Percentiles rank a stretch among this genome's conserved stretches.
Conservation (phyloP, 1,284 basidiomycete genomes). For the Cryptococcus sp. region DNA sequence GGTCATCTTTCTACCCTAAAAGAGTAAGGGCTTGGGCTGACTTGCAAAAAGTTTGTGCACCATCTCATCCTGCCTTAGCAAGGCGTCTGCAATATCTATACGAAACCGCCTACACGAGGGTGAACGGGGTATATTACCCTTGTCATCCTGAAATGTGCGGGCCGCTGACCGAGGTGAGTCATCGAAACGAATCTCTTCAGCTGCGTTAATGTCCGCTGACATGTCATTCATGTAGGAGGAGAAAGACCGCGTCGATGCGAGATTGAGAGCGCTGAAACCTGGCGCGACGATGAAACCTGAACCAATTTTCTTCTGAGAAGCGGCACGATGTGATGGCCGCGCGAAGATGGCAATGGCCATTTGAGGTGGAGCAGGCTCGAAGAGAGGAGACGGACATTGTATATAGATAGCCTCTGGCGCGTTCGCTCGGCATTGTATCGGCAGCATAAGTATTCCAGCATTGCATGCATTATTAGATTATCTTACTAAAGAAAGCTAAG, state of each 20-base stretch:
- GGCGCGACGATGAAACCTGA: slow-evolving; percentile 41
- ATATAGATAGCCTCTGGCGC: too few species aligned
- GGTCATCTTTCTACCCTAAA: not conserved
- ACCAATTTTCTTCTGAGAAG: slow-evolving; percentile 44
- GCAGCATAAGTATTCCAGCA: too few species aligned
- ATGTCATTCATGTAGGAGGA: slow-evolving; percentile 28
- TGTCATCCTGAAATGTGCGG: slow-evolving; percentile 48
- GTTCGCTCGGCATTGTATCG: too few species aligned
- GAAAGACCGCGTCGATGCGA: slow-evolving; percentile 42
- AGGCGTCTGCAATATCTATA: slow-evolving; percentile 45
- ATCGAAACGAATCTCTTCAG: not conserved
- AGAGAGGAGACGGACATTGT: not conserved
- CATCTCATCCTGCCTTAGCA: slow-evolving; percentile 46
- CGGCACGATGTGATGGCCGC: not conserved
- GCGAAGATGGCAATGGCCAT: not conserved
- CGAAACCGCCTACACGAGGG: slow-evolving; percentile 46
- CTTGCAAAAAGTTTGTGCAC: slow-evolving; percentile 35
- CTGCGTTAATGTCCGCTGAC: not conserved
- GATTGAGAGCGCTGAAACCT: slow-evolving; percentile 31
- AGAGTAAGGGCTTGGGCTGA: not conserved
- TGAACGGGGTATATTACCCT: slow-evolving; percentile 45
- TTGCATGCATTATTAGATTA: too few species aligned
- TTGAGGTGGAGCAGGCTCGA: not conserved
- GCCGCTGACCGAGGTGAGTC: slow-evolving; percentile 46
- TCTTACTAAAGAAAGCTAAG: too few species aligned